Percentiles rank a stretch among this genome's conserved stretches.
phyloP scores from a whole-genome alignment of 2,329 filamentous ascomycete genomes.

The Aspergillus eucalypticola region DNA sequence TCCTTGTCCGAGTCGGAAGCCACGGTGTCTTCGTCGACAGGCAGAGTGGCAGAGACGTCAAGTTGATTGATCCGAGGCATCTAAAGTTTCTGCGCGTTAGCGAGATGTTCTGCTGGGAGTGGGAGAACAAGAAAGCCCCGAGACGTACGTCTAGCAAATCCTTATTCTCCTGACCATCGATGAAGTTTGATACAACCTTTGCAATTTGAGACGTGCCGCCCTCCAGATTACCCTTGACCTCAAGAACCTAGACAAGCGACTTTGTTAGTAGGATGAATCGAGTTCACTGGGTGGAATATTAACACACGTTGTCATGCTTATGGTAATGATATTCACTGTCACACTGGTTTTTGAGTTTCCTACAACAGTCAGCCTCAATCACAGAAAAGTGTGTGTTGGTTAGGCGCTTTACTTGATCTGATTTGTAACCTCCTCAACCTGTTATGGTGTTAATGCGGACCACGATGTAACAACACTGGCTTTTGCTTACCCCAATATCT shows the following conservation, averaged over 20 bases:
- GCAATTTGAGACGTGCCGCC: conserved; percentile 15
- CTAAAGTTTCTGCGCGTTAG: conserved; percentile 15
- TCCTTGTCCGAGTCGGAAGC: neutral
- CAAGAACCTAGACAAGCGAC: conserved; percentile 24
- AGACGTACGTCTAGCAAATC: conserved; percentile 36
- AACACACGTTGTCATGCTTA: conserved; percentile 25
- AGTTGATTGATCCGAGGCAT: conserved; percentile 31
- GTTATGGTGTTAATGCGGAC: conserved; percentile 7
- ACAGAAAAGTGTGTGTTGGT: neutral
- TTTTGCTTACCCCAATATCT: conserved; percentile 28
- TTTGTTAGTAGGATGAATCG: neutral
- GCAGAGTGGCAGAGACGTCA: conserved; percentile 19
- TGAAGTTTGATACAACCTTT: conserved; percentile 22
- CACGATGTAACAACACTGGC: neutral
- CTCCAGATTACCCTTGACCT: conserved; percentile 25
- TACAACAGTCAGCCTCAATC: conserved; percentile 11
- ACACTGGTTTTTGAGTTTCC: conserved; percentile 8
- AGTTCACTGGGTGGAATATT: too few relatives aligned
- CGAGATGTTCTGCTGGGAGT: neutral
- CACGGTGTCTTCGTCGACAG: conserved; percentile 8
- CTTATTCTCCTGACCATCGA: conserved; percentile 33
- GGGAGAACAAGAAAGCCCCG: neutral
- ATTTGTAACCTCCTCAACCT: conserved; percentile 29
- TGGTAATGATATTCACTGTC: conserved; percentile 27
- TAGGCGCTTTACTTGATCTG: conserved; percentile 23